phyloP scores from a whole-genome alignment of 192 early-diverging fungal species.

The Linnemannia zychae region DNA sequence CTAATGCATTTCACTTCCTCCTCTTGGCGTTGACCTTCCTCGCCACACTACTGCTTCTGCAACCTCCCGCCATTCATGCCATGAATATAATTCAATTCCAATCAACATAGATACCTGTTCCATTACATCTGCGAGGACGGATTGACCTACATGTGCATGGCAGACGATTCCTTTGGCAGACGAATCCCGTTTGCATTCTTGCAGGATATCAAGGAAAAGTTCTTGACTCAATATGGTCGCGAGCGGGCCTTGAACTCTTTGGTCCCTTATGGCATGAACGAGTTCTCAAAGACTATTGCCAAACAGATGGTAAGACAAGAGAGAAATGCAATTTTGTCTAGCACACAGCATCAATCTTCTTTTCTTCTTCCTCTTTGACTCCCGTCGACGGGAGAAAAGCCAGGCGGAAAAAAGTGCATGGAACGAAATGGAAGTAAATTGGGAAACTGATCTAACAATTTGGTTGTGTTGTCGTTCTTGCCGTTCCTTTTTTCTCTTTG shows the following conservation, averaged over 20 bases:
- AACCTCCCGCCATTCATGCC: not conserved
- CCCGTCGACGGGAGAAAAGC: not conserved
- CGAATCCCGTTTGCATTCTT: conserved; percentile 92
- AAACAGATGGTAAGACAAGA: conserved; percentile 78
- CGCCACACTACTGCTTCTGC: not conserved
- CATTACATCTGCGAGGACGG: conserved; percentile 88
- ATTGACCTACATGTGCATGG: conserved; percentile 90
- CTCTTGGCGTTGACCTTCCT: too few species aligned
- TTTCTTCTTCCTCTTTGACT: not conserved
- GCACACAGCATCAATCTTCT: not conserved
- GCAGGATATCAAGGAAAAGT: conserved; percentile 81
- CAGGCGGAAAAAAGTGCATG: not conserved
- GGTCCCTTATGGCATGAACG: conserved; percentile 79
- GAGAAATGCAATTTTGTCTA: too few species aligned
- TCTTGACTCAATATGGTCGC: conserved; percentile 70
- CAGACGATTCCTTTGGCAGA: conserved; percentile 77
- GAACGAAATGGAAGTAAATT: not conserved
- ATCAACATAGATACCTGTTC: conserved; percentile 79
- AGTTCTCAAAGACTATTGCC: conserved; percentile 84
- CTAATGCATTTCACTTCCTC: not conserved
- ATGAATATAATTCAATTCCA: not conserved
- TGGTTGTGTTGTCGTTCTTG: too few species aligned
- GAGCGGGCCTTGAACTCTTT: conserved; percentile 67
- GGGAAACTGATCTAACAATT: too few species aligned
- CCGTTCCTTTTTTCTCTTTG: not conserved